These are phyloP conservation scores for Yamadazyma insecticola DNA, from an alignment of 805 yeast species.

Conservation along the genomic window DNA sequence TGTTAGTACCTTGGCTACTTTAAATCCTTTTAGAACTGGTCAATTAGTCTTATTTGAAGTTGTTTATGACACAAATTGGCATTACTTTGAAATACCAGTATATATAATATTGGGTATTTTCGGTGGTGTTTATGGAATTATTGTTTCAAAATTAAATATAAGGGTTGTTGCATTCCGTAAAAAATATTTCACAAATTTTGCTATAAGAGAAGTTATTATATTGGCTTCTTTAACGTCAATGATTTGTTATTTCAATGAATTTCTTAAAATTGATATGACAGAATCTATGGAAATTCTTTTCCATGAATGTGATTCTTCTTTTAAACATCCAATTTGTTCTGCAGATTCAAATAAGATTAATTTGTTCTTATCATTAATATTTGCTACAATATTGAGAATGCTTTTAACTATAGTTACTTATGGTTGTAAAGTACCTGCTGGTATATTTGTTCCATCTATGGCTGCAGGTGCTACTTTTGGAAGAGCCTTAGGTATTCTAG, in stretches of 20 bases:
- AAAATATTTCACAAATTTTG: conserved; percentile 51
- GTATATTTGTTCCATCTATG: conserved; percentile 95
- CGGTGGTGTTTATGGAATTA: conserved; percentile 87
- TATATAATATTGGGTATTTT: conserved; percentile 77
- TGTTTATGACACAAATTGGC: conserved; percentile 85
- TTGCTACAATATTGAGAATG: conserved; percentile 73
- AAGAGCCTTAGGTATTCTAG: conserved; percentile 72
- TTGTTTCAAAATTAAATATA: conserved; percentile 71
- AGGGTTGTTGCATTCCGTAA: conserved; percentile 75
- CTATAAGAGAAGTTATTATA: conserved; percentile 65
- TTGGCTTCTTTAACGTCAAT: conserved; percentile 68
- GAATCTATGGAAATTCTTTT: conserved; percentile 88
- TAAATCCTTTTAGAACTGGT: conserved; percentile 93
- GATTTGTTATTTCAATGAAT: conserved; percentile 79
- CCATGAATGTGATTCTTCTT: conserved; percentile 65
- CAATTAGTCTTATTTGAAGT: conserved; percentile 92
- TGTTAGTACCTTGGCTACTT: conserved; percentile 68
- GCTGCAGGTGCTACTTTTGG: conserved; percentile 96
- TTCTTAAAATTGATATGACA: conserved; percentile 86
- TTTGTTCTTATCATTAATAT: conserved; percentile 49
- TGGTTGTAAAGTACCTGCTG: conserved; percentile 96
- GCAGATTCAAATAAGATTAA: conserved; percentile 21
- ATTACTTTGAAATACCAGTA: conserved; percentile 74
- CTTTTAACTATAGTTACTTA: conserved; percentile 76
- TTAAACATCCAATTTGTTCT: conserved; percentile 39